Percentiles rank a stretch among this genome's conserved stretches.
These are phyloP conservation scores for Colletotrichum sp. DNA, from an alignment of 2,329 filamentous ascomycete species.

Conservation along the genomic window DNA sequence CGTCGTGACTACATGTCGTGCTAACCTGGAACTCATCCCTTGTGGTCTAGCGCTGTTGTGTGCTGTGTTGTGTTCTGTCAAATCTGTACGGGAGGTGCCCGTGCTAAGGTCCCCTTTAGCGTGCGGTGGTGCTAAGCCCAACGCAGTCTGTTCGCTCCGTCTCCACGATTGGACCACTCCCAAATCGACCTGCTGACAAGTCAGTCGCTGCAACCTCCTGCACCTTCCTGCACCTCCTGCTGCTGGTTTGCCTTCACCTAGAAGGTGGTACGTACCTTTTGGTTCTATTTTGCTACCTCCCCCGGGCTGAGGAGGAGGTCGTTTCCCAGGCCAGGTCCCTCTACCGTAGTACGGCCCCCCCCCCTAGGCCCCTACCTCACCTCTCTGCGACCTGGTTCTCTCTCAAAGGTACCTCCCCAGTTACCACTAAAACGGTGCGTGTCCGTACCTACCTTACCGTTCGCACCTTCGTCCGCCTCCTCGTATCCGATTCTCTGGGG, in stretches of 20 bases:
- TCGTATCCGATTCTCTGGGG: conserved; percentile 22
- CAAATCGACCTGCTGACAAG: background rate
- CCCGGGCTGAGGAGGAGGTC: background rate
- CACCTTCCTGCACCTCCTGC: background rate
- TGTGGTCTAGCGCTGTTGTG: background rate
- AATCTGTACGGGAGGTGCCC: background rate
- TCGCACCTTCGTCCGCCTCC: background rate
- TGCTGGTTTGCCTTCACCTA: background rate
- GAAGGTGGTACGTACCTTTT: background rate
- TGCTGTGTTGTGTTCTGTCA: background rate
- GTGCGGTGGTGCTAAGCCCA: conserved; percentile 3
- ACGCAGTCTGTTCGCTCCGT: conserved; percentile 5
- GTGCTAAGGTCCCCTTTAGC: background rate
- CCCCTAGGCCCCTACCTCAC: background rate
- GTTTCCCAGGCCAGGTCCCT: background rate
- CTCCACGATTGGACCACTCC: conserved; percentile 10
- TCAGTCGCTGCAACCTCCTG: background rate
- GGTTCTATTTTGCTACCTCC: background rate
- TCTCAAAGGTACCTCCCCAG: background rate
- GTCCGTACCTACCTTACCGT: background rate
- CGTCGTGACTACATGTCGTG: conserved; percentile 7
- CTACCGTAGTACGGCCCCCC: background rate
- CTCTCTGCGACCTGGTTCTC: background rate
- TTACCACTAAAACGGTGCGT: background rate
- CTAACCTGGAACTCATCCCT: background rate